phyloP scores from a whole-genome alignment of 2,329 filamentous ascomycete species.

The Aspergillus arachidicola region DNA sequence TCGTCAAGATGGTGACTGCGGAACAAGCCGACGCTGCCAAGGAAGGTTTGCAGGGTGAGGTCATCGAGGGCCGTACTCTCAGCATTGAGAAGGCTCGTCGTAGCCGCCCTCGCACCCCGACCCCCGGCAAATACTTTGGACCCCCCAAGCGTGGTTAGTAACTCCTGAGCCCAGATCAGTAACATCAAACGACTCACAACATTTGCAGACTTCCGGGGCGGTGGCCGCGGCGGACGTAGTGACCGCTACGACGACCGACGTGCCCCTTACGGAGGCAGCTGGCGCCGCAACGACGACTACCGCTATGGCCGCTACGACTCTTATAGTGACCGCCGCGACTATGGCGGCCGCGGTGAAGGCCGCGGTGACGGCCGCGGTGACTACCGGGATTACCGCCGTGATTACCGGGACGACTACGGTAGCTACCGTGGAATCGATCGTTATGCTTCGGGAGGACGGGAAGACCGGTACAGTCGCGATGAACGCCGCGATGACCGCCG shows the following conservation, averaged over 20 bases:
- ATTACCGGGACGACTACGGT: slow-evolving; percentile 44
- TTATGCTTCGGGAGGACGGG: slow-evolving; percentile 42
- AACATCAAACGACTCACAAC: background rate
- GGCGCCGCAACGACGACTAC: slow-evolving; percentile 49
- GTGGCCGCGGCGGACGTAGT: slow-evolving; percentile 45
- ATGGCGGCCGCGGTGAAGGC: slow-evolving; percentile 47
- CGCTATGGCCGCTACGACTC: slow-evolving; percentile 52
- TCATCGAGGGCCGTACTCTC: slow-evolving; percentile 90
- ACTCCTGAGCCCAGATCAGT: background rate
- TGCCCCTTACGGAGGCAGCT: slow-evolving; percentile 53
- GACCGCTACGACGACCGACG: slow-evolving; percentile 58
- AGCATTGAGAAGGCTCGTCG: slow-evolving; percentile 99
- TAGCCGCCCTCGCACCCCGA: slow-evolving; percentile 90
- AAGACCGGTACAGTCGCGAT: slow-evolving; percentile 46
- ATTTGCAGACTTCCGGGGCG: slow-evolving; percentile 43
- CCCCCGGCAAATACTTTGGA: slow-evolving; percentile 98
- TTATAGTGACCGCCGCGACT: slow-evolving; percentile 48
- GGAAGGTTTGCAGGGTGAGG: slow-evolving; percentile 91
- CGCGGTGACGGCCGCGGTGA: slow-evolving; percentile 40
- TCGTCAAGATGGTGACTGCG: slow-evolving; percentile 97
- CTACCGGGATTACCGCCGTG: slow-evolving; percentile 50
- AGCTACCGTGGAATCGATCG: slow-evolving; percentile 47
- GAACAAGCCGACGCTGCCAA: slow-evolving; percentile 96
- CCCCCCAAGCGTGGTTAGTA: slow-evolving; percentile 92
- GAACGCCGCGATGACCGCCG: slow-evolving; percentile 52